Base-by-base conservation (phyloP, 805 yeast genomes). In the Scheffersomyces spartinae region DNA sequence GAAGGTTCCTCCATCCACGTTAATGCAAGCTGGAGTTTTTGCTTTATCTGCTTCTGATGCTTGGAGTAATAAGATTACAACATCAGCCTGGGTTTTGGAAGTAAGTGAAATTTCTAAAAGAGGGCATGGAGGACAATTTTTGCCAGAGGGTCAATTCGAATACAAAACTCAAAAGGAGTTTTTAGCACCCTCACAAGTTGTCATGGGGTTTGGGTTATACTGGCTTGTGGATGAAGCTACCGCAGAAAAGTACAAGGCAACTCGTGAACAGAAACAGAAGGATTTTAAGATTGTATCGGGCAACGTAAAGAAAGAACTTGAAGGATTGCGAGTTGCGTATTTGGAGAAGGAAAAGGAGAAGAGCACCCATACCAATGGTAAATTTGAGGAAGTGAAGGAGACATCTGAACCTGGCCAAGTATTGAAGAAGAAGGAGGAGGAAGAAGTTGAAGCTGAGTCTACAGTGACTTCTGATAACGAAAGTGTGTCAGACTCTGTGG, bases 21-120 rank as follows among this genome's bases (percentile, higher is more conserved):
- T 88, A 30, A 62, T 74, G 46, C 98, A 91, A 49, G 95, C 97
- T 1, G 94, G 95, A 8, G 68, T 81, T 5, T 77, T 77, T 36
- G 69, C 93, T n/a, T 64, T 84, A 34, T 68, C 86, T 13, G 66
- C 88, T 0, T 77, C 94, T 6, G 73, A 68, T 21, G 94, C 95
- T 0, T 91, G 98, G 98, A 86, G 77, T 20, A 69, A 78, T 27
- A 88, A 86, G 45, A 64, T 78, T 16, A 71, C 83, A 1, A 70
- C 82, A 0, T 74, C 94, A 2, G 78, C 95, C 2, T 85, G 94
- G 93, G 79, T 74, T 69, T 70, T 81, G n/a, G 64, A 61, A 18
- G 85, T 85, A 2, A 47, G 49, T 10, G 76, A 72, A 24, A 64
- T 88, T 2, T 70, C 84, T 1, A 82, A 84, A 40, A 68, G 68